Evolutionary conservation across 192 early-diverging fungal genomes (phyloP), one percentile per base, ranked within the genome.

Genomic region (Linnemannia zychae): DNA sequence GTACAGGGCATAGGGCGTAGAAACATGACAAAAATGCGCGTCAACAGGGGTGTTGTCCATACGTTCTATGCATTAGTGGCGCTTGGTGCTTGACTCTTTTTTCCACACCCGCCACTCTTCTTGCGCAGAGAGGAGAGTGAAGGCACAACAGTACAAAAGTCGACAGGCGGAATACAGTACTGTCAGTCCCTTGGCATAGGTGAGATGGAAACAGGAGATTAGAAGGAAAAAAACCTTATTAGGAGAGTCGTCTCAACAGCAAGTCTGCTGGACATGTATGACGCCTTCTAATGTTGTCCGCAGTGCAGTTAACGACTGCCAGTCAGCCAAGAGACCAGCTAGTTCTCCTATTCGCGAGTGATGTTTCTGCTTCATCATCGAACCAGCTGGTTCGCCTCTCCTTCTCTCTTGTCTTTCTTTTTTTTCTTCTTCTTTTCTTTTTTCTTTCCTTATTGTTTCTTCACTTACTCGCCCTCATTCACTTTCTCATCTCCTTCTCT

Each of bases 241-340:
- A 3, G 20, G 22, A 7, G 22, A 22, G 22, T n/a, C 52, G 52
- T 53, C 7, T 24, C 9, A 24, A 24, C n/a, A 6, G 22, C 22
- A n/a, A 24, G 53, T 57, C 53, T 57, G 53, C 53, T 57, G 53
- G 53, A 57, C n/a, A 57, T 57, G 24, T 11, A 57, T 57, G 53
- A 57, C 53, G 53, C 53, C 53, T n/a, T 57, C 22, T 57, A 24
- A 15, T 63, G 57, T 63, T 9, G 24, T 60, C 28, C 11, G 53
- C 24, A 11, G 53, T 24, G 20, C 53, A 28, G 53, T 4, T 24
- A 63, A 52, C 17, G 17, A 60, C 9, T 24, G 53, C 1, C 12
- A 12, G 28, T 15, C 1, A 49, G 48, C 48, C 12, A n/a, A 9
- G 53, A 57, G 53, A 5, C 1, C 53, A 28, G 22, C 53, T 9